Conservation (phyloP, 441 rosid species). For the Gossypium schwendimanii region DNA sequence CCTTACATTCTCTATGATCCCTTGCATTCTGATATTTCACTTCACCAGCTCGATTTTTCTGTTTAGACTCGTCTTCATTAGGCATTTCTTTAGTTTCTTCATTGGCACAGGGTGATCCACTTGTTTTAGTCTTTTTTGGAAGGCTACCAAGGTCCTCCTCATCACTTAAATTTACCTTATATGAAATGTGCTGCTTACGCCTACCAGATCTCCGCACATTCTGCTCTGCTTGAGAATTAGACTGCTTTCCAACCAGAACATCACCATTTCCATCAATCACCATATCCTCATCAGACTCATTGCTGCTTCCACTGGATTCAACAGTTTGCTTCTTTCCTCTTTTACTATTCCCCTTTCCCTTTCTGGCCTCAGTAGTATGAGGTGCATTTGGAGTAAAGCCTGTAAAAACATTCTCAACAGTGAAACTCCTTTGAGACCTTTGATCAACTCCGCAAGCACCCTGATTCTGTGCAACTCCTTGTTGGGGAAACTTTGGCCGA, state of each 20-base stretch:
- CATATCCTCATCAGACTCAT: slow-evolving; percentile 38
- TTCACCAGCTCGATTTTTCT: slow-evolving; percentile 23
- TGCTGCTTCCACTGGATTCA: slow-evolving; percentile 66
- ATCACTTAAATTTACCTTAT: slow-evolving; percentile 63
- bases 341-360: slow-evolving; percentile 38
- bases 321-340: slow-evolving; percentile 38
- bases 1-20: slow-evolving; percentile 16
- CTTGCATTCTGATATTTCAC: slow-evolving; percentile 24
- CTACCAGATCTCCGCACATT: slow-evolving; percentile 68
- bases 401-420: slow-evolving; percentile 25
- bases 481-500: slow-evolving; percentile 35
- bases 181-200: slow-evolving; percentile 62
- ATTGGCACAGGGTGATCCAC: slow-evolving; percentile 20
- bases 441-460: slow-evolving; percentile 34
- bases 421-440: slow-evolving; percentile 26
- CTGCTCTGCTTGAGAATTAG: slow-evolving; percentile 26
- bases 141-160: slow-evolving; percentile 40
- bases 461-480: slow-evolving; percentile 35
- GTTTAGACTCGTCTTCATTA: slow-evolving; percentile 26
- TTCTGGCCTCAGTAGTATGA: slow-evolving; percentile 22
- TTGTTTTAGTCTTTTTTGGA: slow-evolving; percentile 32
- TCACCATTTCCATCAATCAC: slow-evolving; percentile 30
- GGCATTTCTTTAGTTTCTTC: slow-evolving; percentile 20
- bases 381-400: slow-evolving; percentile 26
- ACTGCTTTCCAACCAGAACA: slow-evolving; percentile 23